These are phyloP conservation scores for Truncatella angustata DNA, from an alignment of 2,329 filamentous ascomycete species.

Conservation along the genomic window DNA sequence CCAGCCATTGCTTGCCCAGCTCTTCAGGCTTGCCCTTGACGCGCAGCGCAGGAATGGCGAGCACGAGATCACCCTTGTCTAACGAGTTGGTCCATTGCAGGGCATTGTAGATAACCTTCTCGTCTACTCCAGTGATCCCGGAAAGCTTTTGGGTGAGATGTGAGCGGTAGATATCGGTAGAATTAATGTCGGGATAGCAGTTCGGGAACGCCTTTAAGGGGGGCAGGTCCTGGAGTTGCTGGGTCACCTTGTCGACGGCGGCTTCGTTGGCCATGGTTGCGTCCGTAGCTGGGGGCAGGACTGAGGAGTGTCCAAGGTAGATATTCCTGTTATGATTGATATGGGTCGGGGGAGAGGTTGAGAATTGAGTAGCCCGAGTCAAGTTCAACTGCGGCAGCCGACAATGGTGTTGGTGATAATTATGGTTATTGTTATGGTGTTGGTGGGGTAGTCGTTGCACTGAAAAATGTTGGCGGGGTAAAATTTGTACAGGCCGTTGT, in stretches of 20 bases:
- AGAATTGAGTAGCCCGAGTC: neutral
- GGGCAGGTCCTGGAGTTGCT: constrained; percentile 21
- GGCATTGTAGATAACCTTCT: constrained; percentile 68
- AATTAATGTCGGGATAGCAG: constrained; percentile 68
- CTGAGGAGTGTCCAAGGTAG: no score
- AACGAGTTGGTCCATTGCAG: constrained; percentile 76
- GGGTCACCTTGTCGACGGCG: constrained; percentile 19
- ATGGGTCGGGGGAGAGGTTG: neutral
- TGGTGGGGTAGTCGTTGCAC: constrained; percentile 11
- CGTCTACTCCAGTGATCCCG: constrained; percentile 68
- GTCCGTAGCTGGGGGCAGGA: no score
- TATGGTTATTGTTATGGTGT: neutral
- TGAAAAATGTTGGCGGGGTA: constrained; percentile 14
- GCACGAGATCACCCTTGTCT: constrained; percentile 78
- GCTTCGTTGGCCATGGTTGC: constrained; percentile 19
- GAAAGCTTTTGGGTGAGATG: constrained; percentile 70
- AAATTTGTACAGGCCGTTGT: constrained; percentile 5
- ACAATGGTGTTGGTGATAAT: neutral
- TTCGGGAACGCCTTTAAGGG: constrained; percentile 45
- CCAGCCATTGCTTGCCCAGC: constrained; percentile 60
- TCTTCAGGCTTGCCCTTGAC: constrained; percentile 70
- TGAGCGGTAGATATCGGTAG: constrained; percentile 75
- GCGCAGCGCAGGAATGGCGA: constrained; percentile 77
- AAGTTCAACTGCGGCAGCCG: neutral
- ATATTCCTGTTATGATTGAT: neutral